These are phyloP conservation scores for Plenodomus biglobosus DNA, from an alignment of 2,329 filamentous ascomycete genomes.

Conservation along the genomic window DNA sequence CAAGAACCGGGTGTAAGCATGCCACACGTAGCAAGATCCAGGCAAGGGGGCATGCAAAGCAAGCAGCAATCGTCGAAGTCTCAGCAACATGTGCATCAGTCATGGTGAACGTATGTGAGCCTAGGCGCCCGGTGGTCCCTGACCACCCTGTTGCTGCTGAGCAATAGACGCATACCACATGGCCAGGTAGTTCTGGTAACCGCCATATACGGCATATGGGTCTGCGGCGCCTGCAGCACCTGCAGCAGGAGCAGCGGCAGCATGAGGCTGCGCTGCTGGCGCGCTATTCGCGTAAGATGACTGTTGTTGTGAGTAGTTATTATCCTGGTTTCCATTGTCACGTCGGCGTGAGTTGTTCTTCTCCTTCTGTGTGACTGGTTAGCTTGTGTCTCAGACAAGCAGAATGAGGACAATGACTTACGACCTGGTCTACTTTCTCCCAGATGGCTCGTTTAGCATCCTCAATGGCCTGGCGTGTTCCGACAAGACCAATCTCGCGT, in stretches of 20 bases:
- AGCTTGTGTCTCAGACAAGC: slow-evolving; percentile 5
- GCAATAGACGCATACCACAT: slow-evolving; percentile 76
- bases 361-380: slow-evolving; percentile 46
- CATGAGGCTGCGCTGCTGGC: slow-evolving; percentile 29
- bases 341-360: slow-evolving; percentile 50
- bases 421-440: slow-evolving; percentile 88
- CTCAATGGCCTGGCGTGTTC: slow-evolving; percentile 73
- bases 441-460: slow-evolving; percentile 82
- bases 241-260: slow-evolving; percentile 40
- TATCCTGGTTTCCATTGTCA: slow-evolving; percentile 44
- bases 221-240: slow-evolving; percentile 41
- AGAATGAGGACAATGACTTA: slow-evolving; percentile 51
- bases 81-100: slow-evolving; percentile 42
- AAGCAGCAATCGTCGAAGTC: slow-evolving; percentile 40
- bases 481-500: slow-evolving; percentile 84
- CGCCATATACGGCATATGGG: slow-evolving; percentile 76
- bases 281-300: slow-evolving; percentile 41
- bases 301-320: slow-evolving; percentile 53
- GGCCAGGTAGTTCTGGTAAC: slow-evolving; percentile 77
- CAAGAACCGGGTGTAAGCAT: slow-evolving; percentile 22
- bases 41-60: slow-evolving; percentile 42
- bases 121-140: slow-evolving; percentile 42
- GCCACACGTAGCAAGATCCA: slow-evolving; percentile 29
- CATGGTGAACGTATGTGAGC: slow-evolving; percentile 34
- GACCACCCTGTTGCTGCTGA: slow-evolving; percentile 50